Conservation (phyloP, 1,284 basidiomycete species). For the Marasmius fiardii region DNA sequence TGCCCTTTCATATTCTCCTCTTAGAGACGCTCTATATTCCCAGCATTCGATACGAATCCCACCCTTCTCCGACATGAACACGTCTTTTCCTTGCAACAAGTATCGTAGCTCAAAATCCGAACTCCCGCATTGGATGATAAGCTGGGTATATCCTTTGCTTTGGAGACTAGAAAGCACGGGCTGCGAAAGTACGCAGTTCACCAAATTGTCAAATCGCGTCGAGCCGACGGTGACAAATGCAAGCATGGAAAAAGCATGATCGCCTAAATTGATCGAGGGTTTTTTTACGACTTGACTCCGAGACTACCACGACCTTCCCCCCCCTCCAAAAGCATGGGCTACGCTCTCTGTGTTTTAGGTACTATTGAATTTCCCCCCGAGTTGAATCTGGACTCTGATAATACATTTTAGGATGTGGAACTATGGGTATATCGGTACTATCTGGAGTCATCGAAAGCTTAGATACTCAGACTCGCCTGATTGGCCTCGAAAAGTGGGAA, state of each 20-base stretch:
- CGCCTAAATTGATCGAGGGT: neutral
- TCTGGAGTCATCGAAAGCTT: conserved; percentile 86
- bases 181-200: conserved; percentile 58
- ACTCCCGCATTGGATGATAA: conserved; percentile 79
- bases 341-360: conserved; percentile 61
- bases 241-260: conserved; percentile 38
- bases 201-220: conserved; percentile 80
- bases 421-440: conserved; percentile 96
- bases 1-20: conserved; percentile 59
- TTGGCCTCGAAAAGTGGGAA: conserved; percentile 59
- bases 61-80: conserved; percentile 28
- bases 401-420: conserved; percentile 80
- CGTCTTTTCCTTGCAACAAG: conserved; percentile 22
- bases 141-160: conserved; percentile 47
- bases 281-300: no score
- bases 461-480: conserved; percentile 39
- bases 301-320: conserved; percentile 6
- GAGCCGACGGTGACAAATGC: conserved; percentile 89
- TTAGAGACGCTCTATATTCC: conserved; percentile 71
- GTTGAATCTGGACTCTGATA: neutral
- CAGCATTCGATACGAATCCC: conserved; percentile 61
- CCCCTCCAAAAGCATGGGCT: conserved; percentile 41
- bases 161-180: conserved; percentile 53
- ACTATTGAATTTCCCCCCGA: neutral
- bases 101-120: conserved; percentile 32